Conservation (phyloP, 768 basidiomycete genomes). For the Obba rivulosa region DNA sequence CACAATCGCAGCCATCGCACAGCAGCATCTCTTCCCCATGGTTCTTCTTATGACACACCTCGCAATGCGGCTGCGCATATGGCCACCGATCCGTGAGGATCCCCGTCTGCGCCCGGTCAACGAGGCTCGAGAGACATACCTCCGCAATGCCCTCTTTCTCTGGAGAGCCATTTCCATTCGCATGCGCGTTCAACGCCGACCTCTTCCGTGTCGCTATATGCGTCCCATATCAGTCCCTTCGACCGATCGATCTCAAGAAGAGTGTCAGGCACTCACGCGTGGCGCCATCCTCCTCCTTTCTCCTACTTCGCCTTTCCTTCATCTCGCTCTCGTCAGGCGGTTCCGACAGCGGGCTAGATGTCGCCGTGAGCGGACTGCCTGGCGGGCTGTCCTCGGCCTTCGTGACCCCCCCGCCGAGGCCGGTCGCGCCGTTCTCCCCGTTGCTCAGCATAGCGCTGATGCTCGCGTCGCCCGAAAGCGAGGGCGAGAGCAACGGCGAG, state of each 20-base stretch:
- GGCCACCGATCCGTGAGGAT: not conserved
- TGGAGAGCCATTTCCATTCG: not conserved
- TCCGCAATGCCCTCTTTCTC: constrained; percentile 7
- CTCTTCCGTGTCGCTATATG: constrained; percentile 6
- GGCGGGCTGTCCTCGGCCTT: constrained; percentile 54
- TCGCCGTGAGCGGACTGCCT: constrained; percentile 69
- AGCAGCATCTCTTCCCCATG: constrained; percentile 89
- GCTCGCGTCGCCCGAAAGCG: not conserved
- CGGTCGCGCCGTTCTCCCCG: not conserved
- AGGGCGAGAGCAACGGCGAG: constrained; percentile 43
- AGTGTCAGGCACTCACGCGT: constrained; percentile 14
- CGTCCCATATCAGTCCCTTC: not conserved
- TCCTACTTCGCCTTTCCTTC: constrained; percentile 52
- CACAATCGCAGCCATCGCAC: constrained; percentile 82
- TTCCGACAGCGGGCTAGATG: constrained; percentile 75
- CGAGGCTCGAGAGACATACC: constrained; percentile 15
- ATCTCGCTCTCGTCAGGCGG: constrained; percentile 71
- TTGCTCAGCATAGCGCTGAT: too few species aligned
- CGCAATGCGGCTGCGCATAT: constrained; percentile 67
- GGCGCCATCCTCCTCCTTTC: constrained; percentile 44
- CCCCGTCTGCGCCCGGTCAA: not conserved
- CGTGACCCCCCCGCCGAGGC: not conserved
- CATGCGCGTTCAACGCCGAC: not conserved
- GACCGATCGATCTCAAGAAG: not conserved
- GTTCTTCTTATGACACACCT: constrained; percentile 88